Base-by-base conservation (phyloP, 2,329 filamentous ascomycete species). In the Mycogone perniciosa region DNA sequence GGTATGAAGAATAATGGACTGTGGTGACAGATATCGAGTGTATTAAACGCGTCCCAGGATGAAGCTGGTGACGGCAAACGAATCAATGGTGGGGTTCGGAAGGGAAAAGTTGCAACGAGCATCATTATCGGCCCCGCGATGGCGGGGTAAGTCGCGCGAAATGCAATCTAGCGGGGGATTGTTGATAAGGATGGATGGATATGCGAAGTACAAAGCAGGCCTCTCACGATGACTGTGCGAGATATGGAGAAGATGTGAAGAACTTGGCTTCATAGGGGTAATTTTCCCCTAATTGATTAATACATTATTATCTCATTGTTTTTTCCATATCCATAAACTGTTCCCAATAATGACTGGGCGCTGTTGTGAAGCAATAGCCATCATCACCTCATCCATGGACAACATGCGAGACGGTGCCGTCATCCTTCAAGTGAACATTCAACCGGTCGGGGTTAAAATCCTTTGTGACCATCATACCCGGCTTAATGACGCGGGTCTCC, bases 381-480 rank as follows among this genome's bases (percentile, higher is more conserved):
- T 20, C 20, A 20, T 20, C 20, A 20, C 20, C 27, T 66, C 65
- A 81, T 26, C 79, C 79, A 59, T 82, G 76, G 54, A 71, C 63
- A 50, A 85, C 80, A 55, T 82, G 77, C 49, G 75, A 74, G 41
- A 85, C 79, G 10, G 76, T 81, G 44, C 81, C 81, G 51, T 84
- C 77, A 31, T 82, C 76, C 52, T 75, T 75, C 47, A 84, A 61
- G 56, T 81, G 74, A 26, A 85, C 72, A 52, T 84, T 85, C 54
- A 85, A 69, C 39, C 81, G 71, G 50, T 76, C 67, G 44, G 74
- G 69, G 1, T 68, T 65, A 60, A 75, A 76, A 60, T 85, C 81
- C 65, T 72, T 80, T 50, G 81, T 83, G 26, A 81, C 74, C 66
- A 82, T 77, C 62, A 64, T 65, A 46, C 77, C 79, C 0, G 79